phyloP scores from a whole-genome alignment of 2,329 filamentous ascomycete species.

The Alternaria sp. region DNA sequence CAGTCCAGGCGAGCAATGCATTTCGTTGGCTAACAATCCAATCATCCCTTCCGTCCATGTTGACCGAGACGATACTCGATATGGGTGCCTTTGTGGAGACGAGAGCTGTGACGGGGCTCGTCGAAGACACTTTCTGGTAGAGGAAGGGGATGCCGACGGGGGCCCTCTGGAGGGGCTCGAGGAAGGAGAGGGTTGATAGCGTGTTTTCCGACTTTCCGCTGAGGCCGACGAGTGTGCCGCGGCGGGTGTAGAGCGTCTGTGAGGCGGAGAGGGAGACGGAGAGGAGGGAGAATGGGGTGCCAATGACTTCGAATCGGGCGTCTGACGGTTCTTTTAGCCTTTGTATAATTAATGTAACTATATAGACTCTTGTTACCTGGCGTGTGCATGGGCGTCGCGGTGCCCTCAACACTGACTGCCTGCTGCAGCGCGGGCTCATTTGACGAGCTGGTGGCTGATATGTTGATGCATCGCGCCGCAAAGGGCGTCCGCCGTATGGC shows the following conservation, averaged over 20 bases:
- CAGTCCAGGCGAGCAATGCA: slow-evolving; percentile 94
- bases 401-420: slow-evolving; percentile 26
- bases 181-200: slow-evolving; percentile 84
- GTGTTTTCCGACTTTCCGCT: slow-evolving; percentile 91
- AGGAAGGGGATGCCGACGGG: slow-evolving; percentile 89
- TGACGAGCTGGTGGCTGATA: slow-evolving; percentile 53
- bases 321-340: slow-evolving; percentile 60
- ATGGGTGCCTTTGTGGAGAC: slow-evolving; percentile 86
- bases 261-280: slow-evolving; percentile 93
- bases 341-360: too few species aligned
- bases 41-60: slow-evolving; percentile 91
- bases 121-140: slow-evolving; percentile 86
- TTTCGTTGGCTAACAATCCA: slow-evolving; percentile 92
- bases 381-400: slow-evolving; percentile 29
- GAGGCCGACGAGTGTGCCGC: slow-evolving; percentile 88
- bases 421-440: slow-evolving; percentile 49
- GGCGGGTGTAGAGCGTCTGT: slow-evolving; percentile 88
- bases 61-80: slow-evolving; percentile 85
- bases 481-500: slow-evolving; percentile 19
- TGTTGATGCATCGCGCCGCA: slow-evolving; percentile 51
- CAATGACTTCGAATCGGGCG: slow-evolving; percentile 92
- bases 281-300: slow-evolving; percentile 88
- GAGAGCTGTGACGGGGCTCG: slow-evolving; percentile 84
- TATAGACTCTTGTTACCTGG: slow-evolving; percentile 28
- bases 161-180: slow-evolving; percentile 82